A percentile compares a stretch with the other conserved stretches of the same genome.
Conservation (phyloP, 306 rosid species). For the Abrus pulchellus region DNA sequence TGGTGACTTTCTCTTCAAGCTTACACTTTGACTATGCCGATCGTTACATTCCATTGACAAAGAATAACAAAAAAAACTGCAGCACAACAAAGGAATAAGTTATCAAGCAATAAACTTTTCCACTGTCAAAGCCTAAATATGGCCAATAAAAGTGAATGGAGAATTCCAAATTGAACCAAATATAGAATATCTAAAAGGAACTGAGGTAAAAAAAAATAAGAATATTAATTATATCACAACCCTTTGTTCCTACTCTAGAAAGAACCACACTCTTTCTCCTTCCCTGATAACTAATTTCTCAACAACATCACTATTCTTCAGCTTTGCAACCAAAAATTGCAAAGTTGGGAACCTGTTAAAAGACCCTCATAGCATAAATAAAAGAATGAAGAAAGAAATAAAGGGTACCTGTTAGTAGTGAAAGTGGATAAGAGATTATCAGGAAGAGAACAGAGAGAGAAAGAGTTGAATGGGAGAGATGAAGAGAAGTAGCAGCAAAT, state of each 20-base stretch:
- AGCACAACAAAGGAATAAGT: conserved; percentile 38
- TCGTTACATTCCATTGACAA: conserved; percentile 59
- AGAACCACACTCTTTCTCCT: neutral
- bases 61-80: conserved; percentile 50
- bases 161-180: conserved; percentile 29
- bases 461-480: conserved; percentile 43
- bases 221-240: neutral
- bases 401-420: conserved; percentile 56
- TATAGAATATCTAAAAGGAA: neutral
- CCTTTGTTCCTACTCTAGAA: neutral
- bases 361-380: neutral
- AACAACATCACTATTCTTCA: conserved; percentile 14
- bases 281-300: neutral
- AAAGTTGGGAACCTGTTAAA: conserved; percentile 4
- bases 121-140: conserved; percentile 14
- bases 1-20: conserved; percentile 70
- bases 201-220: neutral
- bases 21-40: conserved; percentile 41
- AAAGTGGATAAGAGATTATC: neutral
- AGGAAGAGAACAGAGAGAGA: neutral
- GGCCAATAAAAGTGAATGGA: conserved; percentile 5
- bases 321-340: conserved; percentile 12
- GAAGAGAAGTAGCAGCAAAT: conserved; percentile 36
- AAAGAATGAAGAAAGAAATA: neutral
- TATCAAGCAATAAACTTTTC: conserved; percentile 30